Evolutionary conservation across 2,329 filamentous ascomycete species (phyloP).

Genomic region (Periconia sp.): DNA sequence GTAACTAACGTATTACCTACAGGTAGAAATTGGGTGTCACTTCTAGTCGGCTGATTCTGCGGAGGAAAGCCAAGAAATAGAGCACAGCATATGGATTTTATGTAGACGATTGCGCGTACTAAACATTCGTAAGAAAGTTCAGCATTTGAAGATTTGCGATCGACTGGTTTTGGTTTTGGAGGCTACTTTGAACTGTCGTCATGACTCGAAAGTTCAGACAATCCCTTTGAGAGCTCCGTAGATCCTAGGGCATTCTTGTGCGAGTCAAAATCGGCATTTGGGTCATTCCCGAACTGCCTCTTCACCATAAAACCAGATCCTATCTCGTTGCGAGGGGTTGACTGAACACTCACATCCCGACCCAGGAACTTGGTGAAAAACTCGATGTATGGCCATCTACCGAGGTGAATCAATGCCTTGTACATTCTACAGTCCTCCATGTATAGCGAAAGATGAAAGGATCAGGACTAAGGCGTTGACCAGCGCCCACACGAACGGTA

Average conservation of each 20-base stretch:
- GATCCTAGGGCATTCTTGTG: neutral
- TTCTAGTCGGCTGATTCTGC: too few relatives aligned
- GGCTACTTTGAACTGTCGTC: conserved; percentile 15
- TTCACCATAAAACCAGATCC: too few relatives aligned
- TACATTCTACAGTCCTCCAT: conserved; percentile 73
- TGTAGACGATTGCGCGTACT: conserved; percentile 7
- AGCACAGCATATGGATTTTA: neutral
- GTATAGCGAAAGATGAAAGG: conserved; percentile 88
- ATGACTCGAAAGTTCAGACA: conserved; percentile 12
- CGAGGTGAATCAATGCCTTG: neutral
- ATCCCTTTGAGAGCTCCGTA: conserved; percentile 15
- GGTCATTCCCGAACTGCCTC: too few relatives aligned
- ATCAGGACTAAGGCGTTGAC: conserved; percentile 82
- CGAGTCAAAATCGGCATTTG: too few relatives aligned
- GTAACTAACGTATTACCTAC: too few relatives aligned
- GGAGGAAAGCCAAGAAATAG: too few relatives aligned
- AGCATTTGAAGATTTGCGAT: conserved; percentile 1
- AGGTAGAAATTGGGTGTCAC: too few relatives aligned
- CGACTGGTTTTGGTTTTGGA: conserved; percentile 8
- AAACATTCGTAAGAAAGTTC: conserved; percentile 8
- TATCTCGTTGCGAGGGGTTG: too few relatives aligned
- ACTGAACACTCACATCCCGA: too few relatives aligned
- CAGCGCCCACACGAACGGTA: conserved; percentile 84
- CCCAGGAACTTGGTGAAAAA: too few relatives aligned
- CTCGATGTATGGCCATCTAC: neutral